Evolutionary conservation across 768 basidiomycete species (phyloP).

Genomic region (Tulasnella calospora): DNA sequence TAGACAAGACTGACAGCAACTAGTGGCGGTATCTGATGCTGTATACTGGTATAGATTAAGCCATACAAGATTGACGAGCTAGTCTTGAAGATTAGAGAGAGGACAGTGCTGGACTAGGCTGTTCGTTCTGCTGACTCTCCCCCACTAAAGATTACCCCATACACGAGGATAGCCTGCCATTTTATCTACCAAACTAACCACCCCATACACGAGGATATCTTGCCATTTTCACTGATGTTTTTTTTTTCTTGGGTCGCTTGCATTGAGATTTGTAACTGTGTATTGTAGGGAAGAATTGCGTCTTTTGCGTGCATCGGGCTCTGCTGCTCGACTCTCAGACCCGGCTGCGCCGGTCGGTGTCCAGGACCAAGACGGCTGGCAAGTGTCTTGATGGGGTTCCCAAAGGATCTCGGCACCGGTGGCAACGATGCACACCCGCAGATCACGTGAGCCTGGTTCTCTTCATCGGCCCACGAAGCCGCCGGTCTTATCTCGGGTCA

Average conservation of each 20-base stretch:
- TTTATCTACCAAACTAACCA: no score
- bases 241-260: background rate
- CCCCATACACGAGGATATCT: background rate
- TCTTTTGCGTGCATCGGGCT: no score
- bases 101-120: background rate
- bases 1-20: background rate
- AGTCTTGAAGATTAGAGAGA: conserved; percentile 28
- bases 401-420: no score
- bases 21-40: background rate
- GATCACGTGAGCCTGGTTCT: no score
- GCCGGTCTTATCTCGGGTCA: no score
- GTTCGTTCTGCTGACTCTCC: background rate
- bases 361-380: no score
- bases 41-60: conserved; percentile 29
- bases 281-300: background rate
- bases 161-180: background rate
- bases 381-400: no score
- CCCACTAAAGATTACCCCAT: background rate
- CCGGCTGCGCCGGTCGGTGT: no score
- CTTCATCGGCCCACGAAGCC: no score
- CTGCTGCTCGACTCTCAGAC: no score
- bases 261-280: background rate
- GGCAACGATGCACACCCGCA: no score
- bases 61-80: conserved; percentile 34
- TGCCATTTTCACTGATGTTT: background rate